Evolutionary conservation across 495 filamentous ascomycete genomes (phyloP), one percentile per base, ranked within the genome.

Genomic region (Neurospora sp.): DNA sequence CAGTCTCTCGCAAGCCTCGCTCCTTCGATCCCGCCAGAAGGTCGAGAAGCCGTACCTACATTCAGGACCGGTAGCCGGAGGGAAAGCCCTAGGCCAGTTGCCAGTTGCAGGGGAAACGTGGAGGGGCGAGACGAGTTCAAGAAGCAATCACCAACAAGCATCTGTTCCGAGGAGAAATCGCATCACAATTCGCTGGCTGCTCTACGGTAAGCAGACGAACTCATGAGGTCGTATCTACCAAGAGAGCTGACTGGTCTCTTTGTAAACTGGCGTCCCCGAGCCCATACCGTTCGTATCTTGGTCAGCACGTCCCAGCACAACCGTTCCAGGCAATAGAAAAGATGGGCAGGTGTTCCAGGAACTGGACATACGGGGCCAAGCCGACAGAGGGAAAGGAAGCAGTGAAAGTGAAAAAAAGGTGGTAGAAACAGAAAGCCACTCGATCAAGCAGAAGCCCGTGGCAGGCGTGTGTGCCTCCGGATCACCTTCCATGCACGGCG

Each of bases 381-480:
- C 27, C 54, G 54, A 37, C 54, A 35, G 14, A 62, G 23, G 27
- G 14, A 66, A 66, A 16, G 12, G 14, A 37, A 16, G 6, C 54
- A 66, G 23, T 66, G 27, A 18, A 37, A 37, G 31, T 18, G 49
- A 60, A 23, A 20, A 20, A 27, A 27, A 37, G 6, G 27, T 35
- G 54, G 27, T 66, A 66, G 14, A 37, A 66, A 66, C 54, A 69
- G 23, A n/a, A 72, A 72, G 44, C 73, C 71, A 70, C 69, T 72
- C 75, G 76, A 77, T 74, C 62, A 74, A 75, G 73, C 75, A 76
- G 37, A 69, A 38, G 46, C 42, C 74, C 44, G 72, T 37, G 38
- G 49, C 14, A 18, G 54, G 27, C 12, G 49, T 62, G 23, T 62
- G 49, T 31, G 49, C 49, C 49, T 62, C 49, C 54, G 54, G 54